A percentile compares a stretch with the other conserved stretches of the same genome.
Conservation (phyloP, 352 stramenopile species). For the Globisporangium spiculum region DNA sequence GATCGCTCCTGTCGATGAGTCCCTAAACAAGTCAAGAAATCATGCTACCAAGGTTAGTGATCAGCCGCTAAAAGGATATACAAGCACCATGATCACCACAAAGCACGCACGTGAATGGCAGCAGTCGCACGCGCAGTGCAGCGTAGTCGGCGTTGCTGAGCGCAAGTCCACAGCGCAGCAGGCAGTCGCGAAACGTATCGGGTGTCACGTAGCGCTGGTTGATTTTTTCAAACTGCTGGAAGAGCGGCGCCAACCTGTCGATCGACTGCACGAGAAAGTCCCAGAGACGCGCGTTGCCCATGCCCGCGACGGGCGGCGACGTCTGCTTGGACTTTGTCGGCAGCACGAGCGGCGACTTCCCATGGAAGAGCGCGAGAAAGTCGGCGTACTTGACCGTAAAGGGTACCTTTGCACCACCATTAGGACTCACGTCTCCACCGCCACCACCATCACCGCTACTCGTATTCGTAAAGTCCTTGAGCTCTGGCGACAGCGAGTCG, state of each 20-base stretch:
- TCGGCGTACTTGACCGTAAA: constrained; percentile 63
- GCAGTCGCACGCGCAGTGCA: constrained; percentile 53
- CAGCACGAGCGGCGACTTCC: constrained; percentile 27
- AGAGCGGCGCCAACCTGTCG: constrained; percentile 50
- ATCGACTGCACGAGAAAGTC: constrained; percentile 49
- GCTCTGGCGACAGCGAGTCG: constrained; percentile 37
- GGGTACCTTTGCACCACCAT: not conserved
- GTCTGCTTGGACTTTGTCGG: constrained; percentile 39
- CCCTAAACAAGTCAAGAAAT: constrained; percentile 21
- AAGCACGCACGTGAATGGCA: constrained; percentile 45
- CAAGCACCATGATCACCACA: too few relatives aligned
- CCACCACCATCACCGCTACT: not conserved
- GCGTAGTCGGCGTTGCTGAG: constrained; percentile 73
- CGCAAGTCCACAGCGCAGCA: constrained; percentile 53
- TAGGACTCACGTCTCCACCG: not conserved
- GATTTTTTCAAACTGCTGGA: constrained; percentile 55
- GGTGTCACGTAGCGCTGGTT: constrained; percentile 45
- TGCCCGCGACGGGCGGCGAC: constrained; percentile 40
- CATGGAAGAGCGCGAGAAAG: constrained; percentile 50
- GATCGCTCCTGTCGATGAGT: constrained; percentile 48
- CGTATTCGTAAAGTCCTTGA: constrained; percentile 23
- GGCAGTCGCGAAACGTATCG: constrained; percentile 62
- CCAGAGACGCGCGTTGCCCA: constrained; percentile 56
- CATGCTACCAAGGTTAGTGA: not conserved
- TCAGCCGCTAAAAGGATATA: not conserved